Evolutionary conservation across 2,329 filamentous ascomycete species (phyloP).

Genomic region (Bipolaris gigantea): DNA sequence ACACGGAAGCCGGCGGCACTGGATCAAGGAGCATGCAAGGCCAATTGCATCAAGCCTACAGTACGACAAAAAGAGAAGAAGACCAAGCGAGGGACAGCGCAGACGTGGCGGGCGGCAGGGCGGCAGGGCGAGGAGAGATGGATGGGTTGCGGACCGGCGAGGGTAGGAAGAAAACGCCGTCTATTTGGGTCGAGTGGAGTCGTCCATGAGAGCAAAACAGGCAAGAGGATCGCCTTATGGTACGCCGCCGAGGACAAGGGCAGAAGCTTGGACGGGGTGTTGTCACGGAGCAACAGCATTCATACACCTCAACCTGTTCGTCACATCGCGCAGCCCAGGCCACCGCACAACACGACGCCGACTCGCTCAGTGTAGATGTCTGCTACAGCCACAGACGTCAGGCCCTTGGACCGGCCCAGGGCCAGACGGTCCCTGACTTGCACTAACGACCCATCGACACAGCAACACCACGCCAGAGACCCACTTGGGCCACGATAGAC

Average conservation of each 20-base stretch:
- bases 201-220: conserved; percentile 12
- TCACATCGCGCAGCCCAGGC: background rate
- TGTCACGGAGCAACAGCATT: conserved; percentile 3
- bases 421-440: background rate
- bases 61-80: background rate
- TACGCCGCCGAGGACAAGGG: conserved; percentile 1
- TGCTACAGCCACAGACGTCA: conserved; percentile 1
- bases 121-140: background rate
- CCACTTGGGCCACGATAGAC: background rate
- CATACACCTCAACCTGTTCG: conserved; percentile 7
- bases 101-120: background rate
- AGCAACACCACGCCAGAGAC: background rate
- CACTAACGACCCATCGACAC: background rate
- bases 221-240: conserved; percentile 15
- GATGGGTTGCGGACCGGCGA: background rate
- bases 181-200: conserved; percentile 2
- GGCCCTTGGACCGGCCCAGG: background rate
- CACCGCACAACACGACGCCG: background rate
- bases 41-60: conserved; percentile 2
- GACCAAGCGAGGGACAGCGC: background rate
- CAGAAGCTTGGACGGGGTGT: conserved; percentile 11
- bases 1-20: conserved; percentile 10
- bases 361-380: background rate
- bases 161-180: conserved; percentile 1
- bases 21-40: conserved; percentile 7